Conservation (phyloP, 176 grass and related monocot genomes). For the Dendrocalamus sinicus region DNA sequence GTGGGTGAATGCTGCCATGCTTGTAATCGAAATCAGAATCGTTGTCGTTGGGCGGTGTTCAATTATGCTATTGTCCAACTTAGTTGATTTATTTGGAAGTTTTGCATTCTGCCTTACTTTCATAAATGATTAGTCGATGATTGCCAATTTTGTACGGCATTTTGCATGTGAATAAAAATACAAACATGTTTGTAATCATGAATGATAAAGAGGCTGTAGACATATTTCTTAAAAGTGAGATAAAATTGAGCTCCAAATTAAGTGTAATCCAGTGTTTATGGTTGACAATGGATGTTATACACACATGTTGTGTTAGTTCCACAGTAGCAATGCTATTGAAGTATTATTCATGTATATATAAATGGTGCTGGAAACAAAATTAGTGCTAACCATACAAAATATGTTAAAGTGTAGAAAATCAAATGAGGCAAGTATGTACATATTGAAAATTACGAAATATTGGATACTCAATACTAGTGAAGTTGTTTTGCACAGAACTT, state of each 20-base stretch:
- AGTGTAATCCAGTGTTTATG: neutral
- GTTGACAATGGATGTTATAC: neutral
- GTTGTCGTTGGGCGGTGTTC: neutral
- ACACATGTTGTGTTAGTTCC: neutral
- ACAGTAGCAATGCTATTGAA: neutral
- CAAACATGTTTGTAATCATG: neutral
- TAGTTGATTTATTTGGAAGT: constrained; percentile 25
- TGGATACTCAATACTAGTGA: neutral
- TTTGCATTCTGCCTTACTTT: neutral
- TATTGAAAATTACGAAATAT: constrained; percentile 15
- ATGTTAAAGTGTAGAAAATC: neutral
- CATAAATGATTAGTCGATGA: neutral
- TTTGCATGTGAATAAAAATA: neutral
- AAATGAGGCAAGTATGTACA: neutral
- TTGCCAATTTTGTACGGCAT: neutral
- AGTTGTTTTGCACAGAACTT: neutral
- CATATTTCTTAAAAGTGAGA: neutral
- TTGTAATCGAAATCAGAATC: neutral
- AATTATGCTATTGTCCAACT: neutral
- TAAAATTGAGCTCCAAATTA: neutral
- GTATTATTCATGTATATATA: neutral
- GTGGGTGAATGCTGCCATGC: neutral
- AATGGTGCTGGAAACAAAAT: neutral
- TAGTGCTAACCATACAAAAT: neutral
- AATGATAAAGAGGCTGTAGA: neutral